Evolutionary conservation across 176 grass and related monocot species (phyloP), one percentile per base, ranked within the genome.

Genomic region (Aegilops umbellulata): DNA sequence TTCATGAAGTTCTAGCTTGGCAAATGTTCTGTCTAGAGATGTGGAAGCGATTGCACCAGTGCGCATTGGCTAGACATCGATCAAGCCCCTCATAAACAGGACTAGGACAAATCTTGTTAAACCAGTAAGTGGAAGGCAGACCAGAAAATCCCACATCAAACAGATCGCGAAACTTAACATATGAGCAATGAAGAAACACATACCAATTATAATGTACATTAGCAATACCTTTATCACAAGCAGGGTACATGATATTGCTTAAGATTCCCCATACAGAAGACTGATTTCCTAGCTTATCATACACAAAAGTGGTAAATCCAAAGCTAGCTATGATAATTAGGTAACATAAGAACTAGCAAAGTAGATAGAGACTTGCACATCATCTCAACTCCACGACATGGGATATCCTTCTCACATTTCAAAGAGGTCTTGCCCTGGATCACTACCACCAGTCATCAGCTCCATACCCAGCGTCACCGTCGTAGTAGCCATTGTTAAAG

Each of bases 361-460:
- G 41, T 17, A 15, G 38, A 74, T 19, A 15, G 3, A 74, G 41
- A 27, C 35, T 71, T 53, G 16, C 5, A 53, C 49, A 19, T 71
- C 35, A 71, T 38, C 53, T 22, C 17, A 17, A 22, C 53, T 8
- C 19, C 53, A 22, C 2, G 53, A 58, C 19, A 8, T 58, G 3
- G 23, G 49, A 53, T 16, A 26, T 74, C 49, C 16, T 9, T 74
- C 23, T 46, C 3, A 26, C 23, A 19, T 53, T 53, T 19, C 49
- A 53, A 53, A 53, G 39, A 26, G 38, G 6, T 3, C 39, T 74
- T 46, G 23, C 15, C 13, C 23, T 74, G 1, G 32, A 36, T 70
- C 67, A 70, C 69, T 72, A 42, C 69, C 69, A 72, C 69, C 69
- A 42, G 36, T 42, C 35, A 42, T 72, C 69, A 42, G 69, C 20